phyloP scores from a whole-genome alignment of 2,329 filamentous ascomycete genomes.

The Cordyceps cateniannulata region DNA sequence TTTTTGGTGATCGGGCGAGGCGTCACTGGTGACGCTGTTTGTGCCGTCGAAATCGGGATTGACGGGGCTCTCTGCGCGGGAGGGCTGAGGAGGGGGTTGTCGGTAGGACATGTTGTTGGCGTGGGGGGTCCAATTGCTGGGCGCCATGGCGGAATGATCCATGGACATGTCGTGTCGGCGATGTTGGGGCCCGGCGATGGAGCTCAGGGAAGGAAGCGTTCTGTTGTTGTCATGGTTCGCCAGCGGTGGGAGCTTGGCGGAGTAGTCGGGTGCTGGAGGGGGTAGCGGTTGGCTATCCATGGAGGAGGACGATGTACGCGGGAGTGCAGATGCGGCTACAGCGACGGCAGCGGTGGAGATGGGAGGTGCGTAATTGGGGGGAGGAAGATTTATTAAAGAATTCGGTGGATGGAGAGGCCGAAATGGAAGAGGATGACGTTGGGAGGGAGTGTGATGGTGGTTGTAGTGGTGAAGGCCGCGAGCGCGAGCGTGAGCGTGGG shows the following conservation, averaged over 20 bases:
- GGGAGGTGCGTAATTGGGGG: background rate
- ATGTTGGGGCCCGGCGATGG: constrained; percentile 25
- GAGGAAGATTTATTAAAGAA: background rate
- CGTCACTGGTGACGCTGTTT: constrained; percentile 33
- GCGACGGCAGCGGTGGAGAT: background rate
- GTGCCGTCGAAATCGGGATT: constrained; percentile 43
- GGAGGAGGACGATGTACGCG: background rate
- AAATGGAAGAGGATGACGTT: constrained; percentile 19
- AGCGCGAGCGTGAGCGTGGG: constrained; percentile 14
- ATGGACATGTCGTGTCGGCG: constrained; percentile 16
- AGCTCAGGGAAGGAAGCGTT: constrained; percentile 31
- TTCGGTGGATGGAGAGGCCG: background rate
- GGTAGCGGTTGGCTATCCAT: background rate
- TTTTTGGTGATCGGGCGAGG: constrained; percentile 41
- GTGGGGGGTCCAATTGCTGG: constrained; percentile 23
- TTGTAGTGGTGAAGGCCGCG: constrained; percentile 16
- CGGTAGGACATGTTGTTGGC: constrained; percentile 42
- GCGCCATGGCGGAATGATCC: constrained; percentile 8
- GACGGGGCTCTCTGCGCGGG: constrained; percentile 37
- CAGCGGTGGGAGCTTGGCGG: constrained; percentile 20
- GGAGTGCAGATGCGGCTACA: background rate
- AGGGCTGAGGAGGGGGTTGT: constrained; percentile 18
- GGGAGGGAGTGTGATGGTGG: constrained; percentile 8
- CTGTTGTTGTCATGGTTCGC: constrained; percentile 22
- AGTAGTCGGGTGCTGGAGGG: constrained; percentile 20